Conservation (phyloP, 164 flowering plant genomes). For the Stephania cephalantha region DNA sequence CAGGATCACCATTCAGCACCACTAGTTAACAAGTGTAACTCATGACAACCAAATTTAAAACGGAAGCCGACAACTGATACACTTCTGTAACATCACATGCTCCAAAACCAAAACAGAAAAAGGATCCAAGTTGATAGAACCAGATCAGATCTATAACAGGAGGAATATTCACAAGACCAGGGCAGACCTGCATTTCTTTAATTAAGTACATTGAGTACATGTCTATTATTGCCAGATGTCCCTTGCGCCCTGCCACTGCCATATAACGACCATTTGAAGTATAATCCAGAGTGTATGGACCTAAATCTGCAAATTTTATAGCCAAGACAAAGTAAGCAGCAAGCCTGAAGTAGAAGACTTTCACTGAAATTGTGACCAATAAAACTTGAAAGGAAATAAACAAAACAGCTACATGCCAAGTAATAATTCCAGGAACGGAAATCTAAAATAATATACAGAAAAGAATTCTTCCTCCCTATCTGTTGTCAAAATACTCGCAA, state of each 20-base stretch:
- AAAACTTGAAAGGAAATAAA: slow-evolving; percentile 1
- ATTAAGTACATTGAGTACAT: slow-evolving; percentile 43
- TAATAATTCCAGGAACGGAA: neutral
- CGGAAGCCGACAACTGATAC: too few relatives aligned
- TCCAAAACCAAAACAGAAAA: neutral
- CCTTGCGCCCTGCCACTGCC: slow-evolving; percentile 82
- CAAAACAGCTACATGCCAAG: neutral
- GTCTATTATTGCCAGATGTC: slow-evolving; percentile 82
- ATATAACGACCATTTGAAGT: slow-evolving; percentile 76
- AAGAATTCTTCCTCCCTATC: neutral
- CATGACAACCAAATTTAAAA: too few relatives aligned
- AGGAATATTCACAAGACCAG: slow-evolving; percentile 23
- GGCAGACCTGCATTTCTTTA: slow-evolving; percentile 77
- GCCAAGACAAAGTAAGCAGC: neutral
- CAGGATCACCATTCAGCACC: too few relatives aligned
- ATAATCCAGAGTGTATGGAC: slow-evolving; percentile 83
- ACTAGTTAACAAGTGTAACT: too few relatives aligned
- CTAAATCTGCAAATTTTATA: slow-evolving; percentile 52
- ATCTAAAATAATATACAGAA: neutral
- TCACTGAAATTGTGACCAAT: neutral
- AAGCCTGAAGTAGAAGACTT: neutral
- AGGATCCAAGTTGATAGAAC: neutral
- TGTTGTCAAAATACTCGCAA: neutral
- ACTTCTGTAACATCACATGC: neutral
- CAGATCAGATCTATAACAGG: slow-evolving; percentile 65